A percentile compares a stretch with the other conserved stretches of the same genome.
Conservation (phyloP, 805 yeast species). For the Lachancea meyersii region DNA sequence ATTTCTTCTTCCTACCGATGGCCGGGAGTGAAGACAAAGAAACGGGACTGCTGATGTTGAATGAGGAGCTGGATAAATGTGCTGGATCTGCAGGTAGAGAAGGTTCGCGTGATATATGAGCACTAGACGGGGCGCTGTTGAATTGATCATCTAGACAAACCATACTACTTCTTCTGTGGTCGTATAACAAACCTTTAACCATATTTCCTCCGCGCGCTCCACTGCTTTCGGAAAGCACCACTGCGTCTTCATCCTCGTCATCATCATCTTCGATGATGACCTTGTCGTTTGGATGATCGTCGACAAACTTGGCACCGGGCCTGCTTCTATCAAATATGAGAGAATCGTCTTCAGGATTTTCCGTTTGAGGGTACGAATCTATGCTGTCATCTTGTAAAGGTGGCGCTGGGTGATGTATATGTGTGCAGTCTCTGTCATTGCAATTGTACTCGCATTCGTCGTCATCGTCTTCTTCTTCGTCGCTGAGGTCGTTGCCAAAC, state of each 20-base stretch:
- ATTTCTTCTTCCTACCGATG: constrained; percentile 4
- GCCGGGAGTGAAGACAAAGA: constrained; percentile 2
- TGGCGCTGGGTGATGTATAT: neutral
- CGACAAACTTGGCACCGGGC: constrained; percentile 12
- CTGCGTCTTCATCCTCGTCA: constrained; percentile 14
- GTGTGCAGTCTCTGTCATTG: neutral
- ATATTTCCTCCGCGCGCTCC: constrained; percentile 8
- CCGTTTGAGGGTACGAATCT: neutral
- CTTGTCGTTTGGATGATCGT: constrained; percentile 8
- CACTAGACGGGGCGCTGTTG: constrained; percentile 5
- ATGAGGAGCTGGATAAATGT: neutral
- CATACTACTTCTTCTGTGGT: constrained; percentile 7
- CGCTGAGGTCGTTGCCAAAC: constrained; percentile 26
- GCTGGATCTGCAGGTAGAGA: constrained; percentile 4
- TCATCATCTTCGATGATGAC: constrained; percentile 9
- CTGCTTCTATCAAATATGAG: constrained; percentile 8
- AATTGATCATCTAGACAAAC: constrained; percentile 3
- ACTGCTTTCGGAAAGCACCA: constrained; percentile 1
- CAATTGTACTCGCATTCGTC: constrained; percentile 1
- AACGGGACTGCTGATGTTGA: neutral
- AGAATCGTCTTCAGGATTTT: constrained; percentile 7
- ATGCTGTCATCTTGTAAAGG: neutral
- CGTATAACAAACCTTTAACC: constrained; percentile 20
- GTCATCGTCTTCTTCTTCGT: constrained; percentile 21
- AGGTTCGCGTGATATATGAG: constrained; percentile 3